Conservation (phyloP, 2,329 filamentous ascomycete genomes). For the Knufia fluminis region DNA sequence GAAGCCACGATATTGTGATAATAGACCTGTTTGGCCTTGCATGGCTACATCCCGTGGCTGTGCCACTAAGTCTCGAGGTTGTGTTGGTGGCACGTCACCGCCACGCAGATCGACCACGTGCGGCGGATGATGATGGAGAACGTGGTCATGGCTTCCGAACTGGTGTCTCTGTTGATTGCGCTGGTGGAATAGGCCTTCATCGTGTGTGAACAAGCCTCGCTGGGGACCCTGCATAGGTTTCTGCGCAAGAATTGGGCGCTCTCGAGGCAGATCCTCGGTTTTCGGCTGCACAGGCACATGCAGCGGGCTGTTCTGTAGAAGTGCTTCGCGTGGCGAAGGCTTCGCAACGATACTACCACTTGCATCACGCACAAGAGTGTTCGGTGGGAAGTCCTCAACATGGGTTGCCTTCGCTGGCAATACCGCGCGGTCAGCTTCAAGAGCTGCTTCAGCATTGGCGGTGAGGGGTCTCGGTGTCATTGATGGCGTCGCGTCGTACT, state of each 20-base stretch:
- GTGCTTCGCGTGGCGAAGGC: slow-evolving; percentile 11
- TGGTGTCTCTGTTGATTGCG: slow-evolving; percentile 13
- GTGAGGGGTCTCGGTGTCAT: slow-evolving; percentile 25
- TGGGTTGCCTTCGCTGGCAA: slow-evolving; percentile 27
- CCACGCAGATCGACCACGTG: slow-evolving; percentile 12
- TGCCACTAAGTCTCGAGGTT: slow-evolving; percentile 9
- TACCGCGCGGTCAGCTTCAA: slow-evolving; percentile 15
- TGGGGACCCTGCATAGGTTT: slow-evolving; percentile 33
- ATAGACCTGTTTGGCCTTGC: neutral
- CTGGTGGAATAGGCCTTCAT: slow-evolving; percentile 1
- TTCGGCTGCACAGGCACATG: slow-evolving; percentile 13
- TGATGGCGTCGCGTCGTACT: slow-evolving; percentile 39
- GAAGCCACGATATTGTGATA: slow-evolving; percentile 6
- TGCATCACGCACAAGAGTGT: slow-evolving; percentile 14
- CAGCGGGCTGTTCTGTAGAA: slow-evolving; percentile 9
- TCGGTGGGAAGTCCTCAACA: slow-evolving; percentile 20
- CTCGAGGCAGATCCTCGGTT: slow-evolving; percentile 29
- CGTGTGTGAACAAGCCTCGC: slow-evolving; percentile 37
- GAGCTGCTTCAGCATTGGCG: slow-evolving; percentile 26
- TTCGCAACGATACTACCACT: slow-evolving; percentile 17
- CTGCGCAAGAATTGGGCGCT: slow-evolving; percentile 26
- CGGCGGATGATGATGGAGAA: slow-evolving; percentile 12
- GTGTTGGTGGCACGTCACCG: slow-evolving; percentile 8
- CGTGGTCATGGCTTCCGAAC: slow-evolving; percentile 2
- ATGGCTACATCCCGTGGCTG: slow-evolving; percentile 8